Percentiles rank a stretch among this genome's conserved stretches.
These are phyloP conservation scores for Wickerhamomyces bisporus DNA, from an alignment of 805 yeast species.

Conservation along the genomic window DNA sequence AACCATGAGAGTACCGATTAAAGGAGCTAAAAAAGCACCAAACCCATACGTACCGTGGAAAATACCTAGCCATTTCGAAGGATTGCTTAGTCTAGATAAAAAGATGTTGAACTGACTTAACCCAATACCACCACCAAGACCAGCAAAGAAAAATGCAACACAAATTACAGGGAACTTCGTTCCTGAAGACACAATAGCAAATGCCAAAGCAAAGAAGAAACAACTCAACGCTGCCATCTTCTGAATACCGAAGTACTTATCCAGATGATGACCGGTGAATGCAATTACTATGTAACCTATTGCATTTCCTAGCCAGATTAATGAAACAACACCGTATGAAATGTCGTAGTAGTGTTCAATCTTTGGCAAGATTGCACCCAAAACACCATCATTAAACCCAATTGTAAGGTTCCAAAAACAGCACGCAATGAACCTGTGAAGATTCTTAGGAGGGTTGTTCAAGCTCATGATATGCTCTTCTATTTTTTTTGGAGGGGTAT, in stretches of 20 bases:
- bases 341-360: constrained; percentile 45
- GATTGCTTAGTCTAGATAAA: constrained; percentile 35
- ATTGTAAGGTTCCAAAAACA: constrained; percentile 35
- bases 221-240: constrained; percentile 37
- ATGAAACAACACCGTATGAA: constrained; percentile 48
- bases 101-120: constrained; percentile 49
- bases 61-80: constrained; percentile 45
- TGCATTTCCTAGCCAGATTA: constrained; percentile 55
- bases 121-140: constrained; percentile 47
- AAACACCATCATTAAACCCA: constrained; percentile 52
- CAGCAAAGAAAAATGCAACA: constrained; percentile 51
- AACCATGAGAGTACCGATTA: constrained; percentile 51
- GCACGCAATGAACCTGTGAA: constrained; percentile 36
- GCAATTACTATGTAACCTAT: constrained; percentile 51
- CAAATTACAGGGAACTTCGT: constrained; percentile 43
- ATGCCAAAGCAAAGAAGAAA: constrained; percentile 33
- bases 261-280: constrained; percentile 39
- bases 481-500: background rate
- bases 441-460: constrained; percentile 37
- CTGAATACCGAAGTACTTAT: constrained; percentile 34
- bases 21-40: constrained; percentile 60
- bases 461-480: constrained; percentile 30
- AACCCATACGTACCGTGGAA: constrained; percentile 60
- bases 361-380: constrained; percentile 55
- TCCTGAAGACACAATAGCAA: constrained; percentile 42